Evolutionary conservation across 495 filamentous ascomycete species (phyloP), one percentile per base, ranked within the genome.

Genomic region (Trichocladium uniseriatum): DNA sequence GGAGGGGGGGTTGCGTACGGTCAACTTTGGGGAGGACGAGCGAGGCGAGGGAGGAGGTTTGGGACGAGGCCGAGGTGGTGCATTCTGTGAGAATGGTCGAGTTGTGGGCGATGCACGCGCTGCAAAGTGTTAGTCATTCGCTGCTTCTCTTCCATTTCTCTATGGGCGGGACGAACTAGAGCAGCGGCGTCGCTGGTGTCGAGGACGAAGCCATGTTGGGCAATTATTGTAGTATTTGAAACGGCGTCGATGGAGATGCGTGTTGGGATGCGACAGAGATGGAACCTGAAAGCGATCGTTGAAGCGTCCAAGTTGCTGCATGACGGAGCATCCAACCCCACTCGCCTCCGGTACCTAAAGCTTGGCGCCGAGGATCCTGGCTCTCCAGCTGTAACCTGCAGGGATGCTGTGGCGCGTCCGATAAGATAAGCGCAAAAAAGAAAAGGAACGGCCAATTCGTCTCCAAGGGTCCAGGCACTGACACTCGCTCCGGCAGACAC

Each of bases 1-100:
- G 27, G 5, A 29, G 27, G 27, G 27, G 27, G 27, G 27, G 27
- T 5, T 29, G 27, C 31, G 31, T 11, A 32, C 31, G 92, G 52
- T 70, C 68, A 76, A 98, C 95, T 61, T 95, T 96, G 47, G 92
- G 92, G 52, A 98, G 88, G 71, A 97, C 89, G 57, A 96, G 76
- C 52, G 89, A 90, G 59, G 91, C 88, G 55, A 97, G 86, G 19
- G 77, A 81, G 22, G 87, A 90, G 45, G 87, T 84, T 51, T 83
- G 76, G 20, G 83, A 80, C 18, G 82, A 79, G 34, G 90, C 84
- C 32, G 84, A 79, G 20, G 86, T 80, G 45, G 88, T 91, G 68
- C 92, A 87, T 67, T 97, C 94, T 57, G 84, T 73, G 38, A 98
- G 82, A 68, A 97, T 95, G 34, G 91, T 96, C 47, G 81, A 83